Evolutionary conservation across 108 stramenopile genomes (phyloP).

Genomic region (Halocafeteria seosinensis): DNA sequence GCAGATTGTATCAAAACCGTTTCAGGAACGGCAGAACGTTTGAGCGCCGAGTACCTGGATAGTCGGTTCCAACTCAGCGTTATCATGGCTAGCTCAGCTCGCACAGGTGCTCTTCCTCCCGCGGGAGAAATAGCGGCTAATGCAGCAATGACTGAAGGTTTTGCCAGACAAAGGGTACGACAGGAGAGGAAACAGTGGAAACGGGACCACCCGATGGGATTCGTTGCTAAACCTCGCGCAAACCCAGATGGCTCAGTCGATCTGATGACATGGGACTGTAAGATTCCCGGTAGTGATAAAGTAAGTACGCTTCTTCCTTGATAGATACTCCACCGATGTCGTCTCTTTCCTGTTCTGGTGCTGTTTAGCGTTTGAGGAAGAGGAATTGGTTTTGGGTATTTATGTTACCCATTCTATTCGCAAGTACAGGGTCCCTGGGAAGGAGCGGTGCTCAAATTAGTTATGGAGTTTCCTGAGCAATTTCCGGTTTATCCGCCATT

Average conservation of each 20-base stretch:
- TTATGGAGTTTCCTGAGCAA: conserved; percentile 83
- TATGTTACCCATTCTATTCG: not conserved
- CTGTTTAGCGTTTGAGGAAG: conserved; percentile 50
- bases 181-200: conserved; percentile 81
- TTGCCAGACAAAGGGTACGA: conserved; percentile 10
- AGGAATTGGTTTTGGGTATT: not conserved
- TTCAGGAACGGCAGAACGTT: too few relatives aligned
- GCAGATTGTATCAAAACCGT: too few relatives aligned
- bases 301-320: too few relatives aligned
- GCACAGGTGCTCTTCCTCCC: too few relatives aligned
- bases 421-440: conserved; percentile 6
- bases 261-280: conserved; percentile 88
- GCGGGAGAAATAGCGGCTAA: too few relatives aligned
- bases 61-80: too few relatives aligned
- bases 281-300: conserved; percentile 69
- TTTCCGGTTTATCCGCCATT: conserved; percentile 96
- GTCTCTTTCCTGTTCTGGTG: too few relatives aligned
- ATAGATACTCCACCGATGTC: too few relatives aligned
- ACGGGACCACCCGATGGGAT: conserved; percentile 85
- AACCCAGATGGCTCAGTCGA: conserved; percentile 70
- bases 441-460: conserved; percentile 81
- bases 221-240: conserved; percentile 67
- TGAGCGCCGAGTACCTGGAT: too few relatives aligned
- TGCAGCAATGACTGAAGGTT: too few relatives aligned
- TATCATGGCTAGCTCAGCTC: too few relatives aligned